A percentile compares a stretch with the other conserved stretches of the same genome.
phyloP scores from a whole-genome alignment of 495 filamentous ascomycete genomes.

The Venustampulla echinocandica region DNA sequence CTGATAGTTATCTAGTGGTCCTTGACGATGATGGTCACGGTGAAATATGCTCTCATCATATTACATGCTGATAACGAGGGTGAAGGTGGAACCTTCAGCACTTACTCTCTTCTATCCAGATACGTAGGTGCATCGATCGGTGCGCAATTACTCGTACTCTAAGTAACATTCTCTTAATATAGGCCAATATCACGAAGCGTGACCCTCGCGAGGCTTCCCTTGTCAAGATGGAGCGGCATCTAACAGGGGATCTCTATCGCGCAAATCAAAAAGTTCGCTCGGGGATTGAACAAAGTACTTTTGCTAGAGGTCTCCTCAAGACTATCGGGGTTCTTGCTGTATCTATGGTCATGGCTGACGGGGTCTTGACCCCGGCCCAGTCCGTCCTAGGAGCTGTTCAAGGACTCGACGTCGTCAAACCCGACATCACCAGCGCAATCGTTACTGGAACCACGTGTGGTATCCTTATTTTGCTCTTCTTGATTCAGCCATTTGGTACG shows the following conservation, averaged over 20 bases:
- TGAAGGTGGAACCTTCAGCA: constrained; percentile 66
- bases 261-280: constrained; percentile 43
- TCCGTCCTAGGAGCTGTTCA: constrained; percentile 63
- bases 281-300: constrained; percentile 45
- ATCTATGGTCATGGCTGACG: constrained; percentile 59
- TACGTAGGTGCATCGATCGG: constrained; percentile 28
- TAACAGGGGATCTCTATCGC: constrained; percentile 40
- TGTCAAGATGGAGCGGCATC: constrained; percentile 50
- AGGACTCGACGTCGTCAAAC: constrained; percentile 45
- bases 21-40: constrained; percentile 62
- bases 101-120: constrained; percentile 59
- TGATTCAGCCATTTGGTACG: constrained; percentile 60
- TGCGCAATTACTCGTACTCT: not conserved
- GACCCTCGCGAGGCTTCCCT: constrained; percentile 18
- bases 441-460: constrained; percentile 60
- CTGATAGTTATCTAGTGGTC: constrained; percentile 38
- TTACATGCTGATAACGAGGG: constrained; percentile 65
- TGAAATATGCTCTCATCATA: constrained; percentile 64
- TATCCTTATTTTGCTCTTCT: constrained; percentile 58
- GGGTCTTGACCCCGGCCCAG: constrained; percentile 61
- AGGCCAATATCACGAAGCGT: constrained; percentile 25
- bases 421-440: constrained; percentile 39
- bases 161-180: not conserved
- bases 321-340: constrained; percentile 59
- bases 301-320: constrained; percentile 48